Evolutionary conservation across 176 grass and related monocot genomes (phyloP).

Genomic region (Carex scoparia): DNA sequence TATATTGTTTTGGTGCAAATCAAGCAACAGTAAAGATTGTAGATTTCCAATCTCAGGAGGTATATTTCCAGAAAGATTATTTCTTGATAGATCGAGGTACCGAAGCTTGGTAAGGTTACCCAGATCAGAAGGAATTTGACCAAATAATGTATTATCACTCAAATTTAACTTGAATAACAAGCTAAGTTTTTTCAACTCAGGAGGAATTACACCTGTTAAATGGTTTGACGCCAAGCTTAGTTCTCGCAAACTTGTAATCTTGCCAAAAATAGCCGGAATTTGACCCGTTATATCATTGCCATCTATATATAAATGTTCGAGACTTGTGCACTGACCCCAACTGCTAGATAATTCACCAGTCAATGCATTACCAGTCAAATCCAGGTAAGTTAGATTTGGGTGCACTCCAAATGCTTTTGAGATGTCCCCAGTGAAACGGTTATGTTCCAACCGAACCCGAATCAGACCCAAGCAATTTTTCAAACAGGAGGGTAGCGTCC

Average conservation of each 20-base stretch:
- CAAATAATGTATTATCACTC: conserved; percentile 44
- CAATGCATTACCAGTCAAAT: conserved; percentile 51
- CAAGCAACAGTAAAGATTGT: conserved; percentile 34
- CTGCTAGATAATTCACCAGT: conserved; percentile 34
- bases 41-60: conserved; percentile 45
- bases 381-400: conserved; percentile 47
- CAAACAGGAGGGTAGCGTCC: conserved; percentile 50
- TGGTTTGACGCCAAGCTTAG: conserved; percentile 47
- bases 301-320: conserved; percentile 44
- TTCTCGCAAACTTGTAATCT: conserved; percentile 37
- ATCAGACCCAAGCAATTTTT: conserved; percentile 33
- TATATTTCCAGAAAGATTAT: conserved; percentile 40
- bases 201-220: conserved; percentile 41
- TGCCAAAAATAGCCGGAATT: conserved; percentile 38
- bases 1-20: conserved; percentile 60
- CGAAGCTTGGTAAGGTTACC: conserved; percentile 27
- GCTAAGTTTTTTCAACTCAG: conserved; percentile 28
- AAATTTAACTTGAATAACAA: conserved; percentile 53
- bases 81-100: conserved; percentile 52
- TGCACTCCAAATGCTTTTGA: conserved; percentile 44
- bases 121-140: conserved; percentile 36
- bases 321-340: conserved; percentile 46
- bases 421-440: conserved; percentile 50
- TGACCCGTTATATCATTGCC: conserved; percentile 52
- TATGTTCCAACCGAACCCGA: conserved; percentile 38